Base-by-base conservation (phyloP, 148 eudicot species). In the Cornus florida region DNA sequence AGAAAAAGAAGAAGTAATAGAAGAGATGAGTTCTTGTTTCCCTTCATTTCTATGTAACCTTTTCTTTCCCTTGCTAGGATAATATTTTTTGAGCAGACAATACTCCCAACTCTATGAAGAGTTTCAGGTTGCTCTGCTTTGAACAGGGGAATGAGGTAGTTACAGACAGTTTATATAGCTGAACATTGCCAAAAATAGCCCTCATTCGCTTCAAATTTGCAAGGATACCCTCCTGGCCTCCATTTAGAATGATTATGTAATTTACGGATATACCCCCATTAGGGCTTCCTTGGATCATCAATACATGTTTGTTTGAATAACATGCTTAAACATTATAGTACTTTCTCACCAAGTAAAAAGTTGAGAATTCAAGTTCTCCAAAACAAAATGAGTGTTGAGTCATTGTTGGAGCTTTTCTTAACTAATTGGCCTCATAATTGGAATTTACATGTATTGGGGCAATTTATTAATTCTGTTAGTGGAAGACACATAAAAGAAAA, bases 131-230 rank as follows among this genome's bases (percentile, higher is more conserved):
- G 24, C 72, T 76, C 31, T 28, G 31, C 66, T 71, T 62, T 17
- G 3, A 70, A 62, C 4, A 10, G 72, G 74, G 32, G n/a, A 59
- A 20, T 69, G 77, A 77, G 79, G 77, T 77, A 56, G 76, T 78
- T 84, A 67, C 69, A 72, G 81, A 72, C 89, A 68, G 89, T 88
- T 86, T 80, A 76, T 80, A 80, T 79, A 71, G 86, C 80, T 84
- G 78, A 19, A 46, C 43, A 14, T 71, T 38, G 12, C 17, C 7
- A 38, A 24, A 64, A 78, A 78, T 41, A 31, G 57, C 74, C 75
- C 17, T 17, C 67, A 22, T 14, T 39, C 23, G 5, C 80, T 39
- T 57, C 80, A 19, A 53, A 70, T 70, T 67, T 50, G 56, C 71
- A 31, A 68, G 43, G 10, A 74, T 6, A 46, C 60, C 64, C 20